Evolutionary conservation across 352 stramenopile species (phyloP), one percentile per base, ranked within the genome.

Genomic region (Achlya hypogyna): DNA sequence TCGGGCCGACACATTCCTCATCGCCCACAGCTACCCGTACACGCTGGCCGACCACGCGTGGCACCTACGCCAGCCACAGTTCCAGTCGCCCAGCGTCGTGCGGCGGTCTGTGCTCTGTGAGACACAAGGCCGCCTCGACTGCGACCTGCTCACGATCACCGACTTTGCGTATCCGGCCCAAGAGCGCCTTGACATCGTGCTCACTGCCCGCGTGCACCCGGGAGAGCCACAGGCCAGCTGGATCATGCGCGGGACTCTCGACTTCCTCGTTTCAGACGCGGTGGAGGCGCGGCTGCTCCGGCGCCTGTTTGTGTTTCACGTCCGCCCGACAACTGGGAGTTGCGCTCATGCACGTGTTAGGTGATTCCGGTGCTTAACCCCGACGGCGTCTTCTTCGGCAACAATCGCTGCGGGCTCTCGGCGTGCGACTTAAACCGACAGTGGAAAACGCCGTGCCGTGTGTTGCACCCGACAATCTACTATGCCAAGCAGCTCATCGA

Each of bases 301-400:
- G 10, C 72, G 78, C 14, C 75, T 94, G n/a, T 97, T 96, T 68
- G 72, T 98, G 4, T 97, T 98, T 66, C 82, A 91, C 29, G 49
- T 54, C 6, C 29, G 14, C 6, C 49, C 16, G 23, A 6, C 6
- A 54, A 54, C 6, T 54, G 6, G 6, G 34, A 16, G 34, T 16
- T 14, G 34, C 6, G 6, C 6, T 6, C 49, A 34, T 54, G 6
- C 23, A 54, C 29, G 14, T 54, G 6, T 14, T 54, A 54, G 31
- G 77, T 98, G 40, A 80, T 98, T 1, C 93, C 93, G 0, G 95
- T 98, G 69, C 77, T 98, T 9, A 98, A 98, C 53, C 93, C 93
- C 0, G 93, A 98, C 59, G 93, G 93, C 14, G 93, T 98, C 5
- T 87, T 94, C 64, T 89, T 83, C 47, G 93, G 93, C 23, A 98